Conservation (phyloP, 345 rosid species). For the Boechera stricta region DNA sequence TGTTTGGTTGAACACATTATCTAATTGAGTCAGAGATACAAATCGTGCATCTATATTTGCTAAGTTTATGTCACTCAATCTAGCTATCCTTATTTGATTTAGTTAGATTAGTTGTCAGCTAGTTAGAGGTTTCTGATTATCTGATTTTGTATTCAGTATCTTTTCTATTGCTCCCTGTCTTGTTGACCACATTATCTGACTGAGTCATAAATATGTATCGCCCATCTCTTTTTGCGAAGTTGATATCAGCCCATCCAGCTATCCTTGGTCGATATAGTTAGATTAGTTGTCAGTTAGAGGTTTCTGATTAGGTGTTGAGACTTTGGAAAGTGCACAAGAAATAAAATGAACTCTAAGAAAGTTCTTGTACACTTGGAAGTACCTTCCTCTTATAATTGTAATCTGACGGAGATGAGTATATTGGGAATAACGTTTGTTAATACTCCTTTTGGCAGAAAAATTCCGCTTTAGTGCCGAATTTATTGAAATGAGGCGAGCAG, state of each 20-base stretch:
- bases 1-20: not conserved
- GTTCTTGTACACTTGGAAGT: not conserved
- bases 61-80: not conserved
- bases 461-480: constrained; percentile 97
- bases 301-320: constrained; percentile 17
- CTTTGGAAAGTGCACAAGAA: not conserved
- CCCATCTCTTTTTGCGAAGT: too few relatives aligned
- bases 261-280: too few relatives aligned
- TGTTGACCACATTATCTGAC: not conserved
- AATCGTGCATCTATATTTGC: constrained; percentile 3
- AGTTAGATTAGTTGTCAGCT: not conserved
- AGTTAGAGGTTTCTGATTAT: too few relatives aligned
- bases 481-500: constrained; percentile 96
- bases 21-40: not conserved
- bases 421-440: not conserved
- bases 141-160: not conserved
- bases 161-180: not conserved
- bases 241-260: too few relatives aligned
- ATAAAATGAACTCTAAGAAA: not conserved
- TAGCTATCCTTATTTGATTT: not conserved
- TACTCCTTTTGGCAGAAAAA: constrained; percentile 68
- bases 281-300: not conserved
- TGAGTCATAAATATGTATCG: too few relatives aligned
- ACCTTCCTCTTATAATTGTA: not conserved
- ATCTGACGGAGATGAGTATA: not conserved